Conservation (phyloP, 106 monocot genomes). For the Posidonia australis region DNA sequence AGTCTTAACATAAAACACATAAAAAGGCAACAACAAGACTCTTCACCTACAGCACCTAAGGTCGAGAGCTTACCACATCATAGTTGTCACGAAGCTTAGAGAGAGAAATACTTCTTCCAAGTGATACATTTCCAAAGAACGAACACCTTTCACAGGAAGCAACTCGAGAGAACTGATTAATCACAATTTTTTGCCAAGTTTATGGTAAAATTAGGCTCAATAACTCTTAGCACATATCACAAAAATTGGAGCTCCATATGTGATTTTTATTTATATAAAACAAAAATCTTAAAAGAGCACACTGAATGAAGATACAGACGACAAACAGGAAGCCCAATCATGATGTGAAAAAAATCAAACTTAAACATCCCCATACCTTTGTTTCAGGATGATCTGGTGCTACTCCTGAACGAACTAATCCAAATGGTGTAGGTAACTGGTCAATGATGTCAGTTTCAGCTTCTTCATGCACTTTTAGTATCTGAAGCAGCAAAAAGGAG, state of each 20-base stretch:
- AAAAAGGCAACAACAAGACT: too few species aligned
- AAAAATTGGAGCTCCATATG: too few species aligned
- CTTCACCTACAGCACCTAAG: background rate
- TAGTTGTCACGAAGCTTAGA: constrained; percentile 62
- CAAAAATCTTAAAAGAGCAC: too few species aligned
- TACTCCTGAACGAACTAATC: constrained; percentile 88
- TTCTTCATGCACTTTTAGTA: constrained; percentile 60
- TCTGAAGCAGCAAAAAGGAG: constrained; percentile 22
- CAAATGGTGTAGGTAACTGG: constrained; percentile 81
- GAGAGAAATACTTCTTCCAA: constrained; percentile 60
- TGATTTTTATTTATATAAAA: too few species aligned
- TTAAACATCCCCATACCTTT: constrained; percentile 42
- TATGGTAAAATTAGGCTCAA: constrained; percentile 27
- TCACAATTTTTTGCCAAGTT: constrained; percentile 80
- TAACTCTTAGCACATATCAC: background rate
- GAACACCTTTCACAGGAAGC: constrained; percentile 71
- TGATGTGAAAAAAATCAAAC: background rate
- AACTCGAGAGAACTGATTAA: constrained; percentile 90
- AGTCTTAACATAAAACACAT: background rate
- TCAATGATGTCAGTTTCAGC: constrained; percentile 83
- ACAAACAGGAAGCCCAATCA: too few species aligned
- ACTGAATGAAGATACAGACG: too few species aligned
- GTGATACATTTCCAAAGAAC: constrained; percentile 80
- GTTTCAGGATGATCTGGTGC: constrained; percentile 99
- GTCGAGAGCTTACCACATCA: constrained; percentile 59